phyloP scores from a whole-genome alignment of 129 eudicot species.

The Centrapalus pauciflorus region DNA sequence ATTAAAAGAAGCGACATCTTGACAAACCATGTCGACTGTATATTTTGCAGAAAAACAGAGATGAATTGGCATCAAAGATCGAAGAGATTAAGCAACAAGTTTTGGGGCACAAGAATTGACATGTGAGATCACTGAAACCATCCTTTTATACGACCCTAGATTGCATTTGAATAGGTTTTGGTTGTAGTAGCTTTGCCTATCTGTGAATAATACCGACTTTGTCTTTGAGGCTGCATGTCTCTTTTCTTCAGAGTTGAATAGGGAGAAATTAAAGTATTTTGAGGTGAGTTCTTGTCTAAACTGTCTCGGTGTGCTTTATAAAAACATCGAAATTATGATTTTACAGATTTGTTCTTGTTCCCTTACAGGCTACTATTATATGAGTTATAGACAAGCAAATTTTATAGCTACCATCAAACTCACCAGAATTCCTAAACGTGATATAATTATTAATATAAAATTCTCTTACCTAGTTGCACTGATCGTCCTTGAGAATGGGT shows the following conservation, averaged over 20 bases:
- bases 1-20: neutral
- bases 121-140: conserved; percentile 5
- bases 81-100: conserved; percentile 75
- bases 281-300: neutral
- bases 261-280: neutral
- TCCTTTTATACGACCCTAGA: conserved; percentile 1
- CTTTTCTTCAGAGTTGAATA: conserved; percentile 1
- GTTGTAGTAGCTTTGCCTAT: conserved; percentile 2
- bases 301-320: neutral
- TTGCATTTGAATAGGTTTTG: neutral
- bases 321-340: neutral
- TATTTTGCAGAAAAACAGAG: conserved; percentile 61
- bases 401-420: neutral
- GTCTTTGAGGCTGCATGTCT: neutral
- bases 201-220: conserved; percentile 14
- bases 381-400: neutral
- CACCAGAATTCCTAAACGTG: neutral
- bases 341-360: neutral
- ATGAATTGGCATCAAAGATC: conserved; percentile 58
- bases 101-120: conserved; percentile 48
- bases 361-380: neutral
- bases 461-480: neutral
- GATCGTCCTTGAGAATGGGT: too few relatives aligned
- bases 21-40: neutral
- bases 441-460: too few relatives aligned